Evolutionary conservation across 352 stramenopile species (phyloP), one percentile per base, ranked within the genome.

Genomic region (Peronospora belbahrii): DNA sequence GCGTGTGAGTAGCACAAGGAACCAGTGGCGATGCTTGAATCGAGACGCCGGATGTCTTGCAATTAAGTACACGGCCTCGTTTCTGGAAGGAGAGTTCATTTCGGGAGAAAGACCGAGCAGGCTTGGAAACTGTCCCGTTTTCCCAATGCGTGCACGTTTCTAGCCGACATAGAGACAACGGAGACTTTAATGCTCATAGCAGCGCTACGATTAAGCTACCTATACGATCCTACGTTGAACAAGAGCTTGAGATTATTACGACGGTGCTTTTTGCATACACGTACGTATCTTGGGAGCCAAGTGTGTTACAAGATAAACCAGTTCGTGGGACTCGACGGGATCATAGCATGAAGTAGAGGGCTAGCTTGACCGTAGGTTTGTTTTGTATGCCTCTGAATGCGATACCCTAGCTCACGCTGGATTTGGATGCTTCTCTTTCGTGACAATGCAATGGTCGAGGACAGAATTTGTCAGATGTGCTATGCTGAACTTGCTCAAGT

Each of bases 31-130:
- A 60, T 52, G 50, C 32, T 59, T 64, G 46, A 61, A 52, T 14
- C 31, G 56, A 56, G 44, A 48, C 56, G 50, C 39, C 51, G 52
- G 41, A 65, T 65, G 56, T 65, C 50, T 65, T 33, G 50, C 49
- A 30, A 44, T 18, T 35, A 38, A 58, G 49, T 42, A 23, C 35
- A 42, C 18, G 25, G 28, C 10, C 52, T 19, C 20, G 46, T 61
- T 34, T 52, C 42, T 51, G 45, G 31, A n/a, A 13, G 15, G 28
- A 19, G 52, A 65, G 56, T 61, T 61, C 56, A 52, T 57, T 50
- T 36, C 51, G 25, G 34, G 55, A 64, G 55, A 64, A 60, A 64
- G 22, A 55, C 42, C 17, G 40, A 52, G 34, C 49, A 56, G 36
- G 17, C 20, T 51, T 25, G 42, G 9, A 22, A 13, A 15, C 10